Evolutionary conservation across 768 basidiomycete genomes (phyloP).

Genomic region (Psilocybe cyanescens): DNA sequence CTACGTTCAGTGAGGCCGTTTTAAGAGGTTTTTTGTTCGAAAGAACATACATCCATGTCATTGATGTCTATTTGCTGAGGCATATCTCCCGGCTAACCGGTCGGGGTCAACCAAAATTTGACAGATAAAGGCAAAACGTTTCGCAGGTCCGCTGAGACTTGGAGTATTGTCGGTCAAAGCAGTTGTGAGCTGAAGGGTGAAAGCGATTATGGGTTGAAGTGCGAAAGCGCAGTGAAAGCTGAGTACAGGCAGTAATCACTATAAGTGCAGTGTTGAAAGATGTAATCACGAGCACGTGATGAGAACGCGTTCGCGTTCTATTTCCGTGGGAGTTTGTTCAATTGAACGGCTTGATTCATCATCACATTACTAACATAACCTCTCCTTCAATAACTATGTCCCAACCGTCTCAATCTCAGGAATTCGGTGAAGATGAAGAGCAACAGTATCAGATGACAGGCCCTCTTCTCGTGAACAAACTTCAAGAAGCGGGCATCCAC

Average conservation of each 20-base stretch:
- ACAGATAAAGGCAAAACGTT: no score
- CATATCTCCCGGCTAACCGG: no score
- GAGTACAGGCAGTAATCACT: background rate
- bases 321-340: conserved; percentile 26
- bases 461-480: conserved; percentile 83
- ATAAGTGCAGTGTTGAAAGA: no score
- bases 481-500: conserved; percentile 88
- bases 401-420: conserved; percentile 50
- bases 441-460: conserved; percentile 69
- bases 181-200: no score
- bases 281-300: conserved; percentile 31
- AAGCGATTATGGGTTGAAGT: no score
- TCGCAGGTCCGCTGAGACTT: no score
- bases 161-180: no score
- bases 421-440: conserved; percentile 45
- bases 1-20: no score
- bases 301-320: conserved; percentile 30
- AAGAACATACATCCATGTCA: no score
- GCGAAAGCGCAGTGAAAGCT: background rate
- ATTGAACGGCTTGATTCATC: conserved; percentile 3
- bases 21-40: no score
- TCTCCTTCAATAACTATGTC: conserved; percentile 45
- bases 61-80: no score
- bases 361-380: background rate
- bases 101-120: no score